Evolutionary conservation across 2,329 filamentous ascomycete genomes (phyloP).

Genomic region (Alternaria solani): DNA sequence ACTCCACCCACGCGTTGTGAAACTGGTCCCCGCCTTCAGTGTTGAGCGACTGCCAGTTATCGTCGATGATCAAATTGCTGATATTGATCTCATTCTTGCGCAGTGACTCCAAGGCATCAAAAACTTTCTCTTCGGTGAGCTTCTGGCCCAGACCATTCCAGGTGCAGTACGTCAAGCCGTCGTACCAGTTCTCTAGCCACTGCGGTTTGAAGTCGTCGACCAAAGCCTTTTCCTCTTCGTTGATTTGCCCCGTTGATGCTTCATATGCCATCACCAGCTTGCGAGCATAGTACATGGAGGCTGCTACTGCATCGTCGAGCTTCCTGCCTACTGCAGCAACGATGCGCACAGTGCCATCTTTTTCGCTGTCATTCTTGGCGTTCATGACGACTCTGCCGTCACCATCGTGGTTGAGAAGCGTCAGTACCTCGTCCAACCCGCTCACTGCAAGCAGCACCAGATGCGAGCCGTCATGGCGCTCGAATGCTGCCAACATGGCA

Average conservation of each 20-base stretch:
- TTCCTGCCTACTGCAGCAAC: conserved; percentile 75
- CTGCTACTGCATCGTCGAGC: conserved; percentile 79
- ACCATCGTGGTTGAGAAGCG: conserved; percentile 70
- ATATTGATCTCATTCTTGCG: conserved; percentile 76
- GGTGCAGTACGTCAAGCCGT: conserved; percentile 92
- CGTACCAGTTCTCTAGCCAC: conserved; percentile 90
- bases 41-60: conserved; percentile 74
- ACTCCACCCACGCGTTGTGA: conserved; percentile 70
- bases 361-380: conserved; percentile 73
- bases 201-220: conserved; percentile 62
- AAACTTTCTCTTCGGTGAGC: conserved; percentile 81
- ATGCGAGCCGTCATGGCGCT: conserved; percentile 74
- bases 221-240: conserved; percentile 58
- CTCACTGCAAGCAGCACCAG: conserved; percentile 82
- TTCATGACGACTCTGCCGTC: conserved; percentile 73
- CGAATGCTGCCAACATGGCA: conserved; percentile 78
- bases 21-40: conserved; percentile 58
- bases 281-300: conserved; percentile 88
- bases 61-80: conserved; percentile 90
- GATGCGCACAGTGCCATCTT: conserved; percentile 65
- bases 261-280: conserved; percentile 64
- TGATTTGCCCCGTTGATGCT: conserved; percentile 53
- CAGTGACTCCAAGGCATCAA: conserved; percentile 76
- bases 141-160: conserved; percentile 93
- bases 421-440: conserved; percentile 73